Base-by-base conservation (phyloP, 495 filamentous ascomycete genomes). In the Aspergillus ostianus region DNA sequence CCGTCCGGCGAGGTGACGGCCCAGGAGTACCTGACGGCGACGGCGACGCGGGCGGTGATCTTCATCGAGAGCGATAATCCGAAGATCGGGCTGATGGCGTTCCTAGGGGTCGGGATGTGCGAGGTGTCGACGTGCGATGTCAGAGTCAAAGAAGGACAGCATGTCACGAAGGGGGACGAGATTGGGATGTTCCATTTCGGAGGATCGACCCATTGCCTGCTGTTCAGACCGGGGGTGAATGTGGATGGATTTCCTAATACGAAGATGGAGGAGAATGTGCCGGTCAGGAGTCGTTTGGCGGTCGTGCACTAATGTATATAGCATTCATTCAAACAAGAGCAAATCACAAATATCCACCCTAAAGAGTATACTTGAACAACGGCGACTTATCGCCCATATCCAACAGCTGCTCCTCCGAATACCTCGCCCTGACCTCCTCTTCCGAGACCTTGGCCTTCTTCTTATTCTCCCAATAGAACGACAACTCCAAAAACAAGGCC, bases 51-150 rank as follows among this genome's bases (percentile, higher is more conserved):
- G n/a, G 85, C 80, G 0, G 61, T 90, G 19, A 81, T 90, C 53
- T 86, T 88, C 69, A 82, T 90, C 61, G 74, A 89, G 64, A 83
- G 85, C 0, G 84, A 88, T 49, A 85, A 85, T 59, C 75, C 79
- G n/a, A 56, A 55, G 19, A 83, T 89, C 51, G 86, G 87, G 5
- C 62, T 89, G 46, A 83, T 90, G 82, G 79, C 74, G 2, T 82
- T 88, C 53, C 66, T 90, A 6, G 79, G 75, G 12, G 75, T 90
- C 0, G 87, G 85, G 15, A 90, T 90, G 87, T 81, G 81, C 46
- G 86, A 90, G 64, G 84, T 88, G 17, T 83, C 79, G 59, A 84
- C 84, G 5, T 88, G 85, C 59, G 87, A 90, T 54, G 82, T 88
- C 48, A 83, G 79, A 6, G 83, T 88, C 1, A 68, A 70, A 29